Evolutionary conservation across 495 filamentous ascomycete genomes (phyloP).

Genomic region (Usnea hakonensis): DNA sequence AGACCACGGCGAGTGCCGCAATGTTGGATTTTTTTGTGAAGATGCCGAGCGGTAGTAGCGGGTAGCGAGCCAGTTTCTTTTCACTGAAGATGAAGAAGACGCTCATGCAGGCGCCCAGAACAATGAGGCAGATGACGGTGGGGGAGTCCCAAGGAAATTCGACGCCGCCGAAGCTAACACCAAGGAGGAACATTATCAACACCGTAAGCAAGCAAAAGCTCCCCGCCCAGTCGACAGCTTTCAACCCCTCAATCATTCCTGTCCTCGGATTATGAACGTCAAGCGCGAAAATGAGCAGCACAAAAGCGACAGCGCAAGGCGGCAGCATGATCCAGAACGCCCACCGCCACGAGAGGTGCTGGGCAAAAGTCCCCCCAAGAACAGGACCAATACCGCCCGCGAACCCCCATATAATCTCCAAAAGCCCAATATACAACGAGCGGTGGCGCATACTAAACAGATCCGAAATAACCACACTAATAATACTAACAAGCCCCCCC

Average conservation of each 20-base stretch:
- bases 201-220: conserved; percentile 62
- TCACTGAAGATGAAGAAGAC: conserved; percentile 60
- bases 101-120: conserved; percentile 62
- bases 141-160: conserved; percentile 68
- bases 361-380: conserved; percentile 59
- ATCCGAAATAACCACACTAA: too few relatives aligned
- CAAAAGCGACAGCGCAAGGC: conserved; percentile 45
- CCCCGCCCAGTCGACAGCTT: conserved; percentile 70
- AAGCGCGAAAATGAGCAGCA: conserved; percentile 50
- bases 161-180: conserved; percentile 70
- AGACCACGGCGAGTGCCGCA: conserved; percentile 48
- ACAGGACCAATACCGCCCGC: conserved; percentile 57
- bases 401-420: conserved; percentile 50
- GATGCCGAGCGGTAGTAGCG: conserved; percentile 66
- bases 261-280: conserved; percentile 69
- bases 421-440: conserved; percentile 46
- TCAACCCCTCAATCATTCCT: conserved; percentile 58
- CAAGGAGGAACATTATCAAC: conserved; percentile 75
- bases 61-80: conserved; percentile 63
- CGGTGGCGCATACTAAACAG: conserved; percentile 21
- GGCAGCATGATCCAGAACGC: conserved; percentile 71
- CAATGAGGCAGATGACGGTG: conserved; percentile 67
- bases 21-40: conserved; percentile 55
- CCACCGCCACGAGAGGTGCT: conserved; percentile 57
- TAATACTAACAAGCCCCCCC: too few relatives aligned